These are phyloP conservation scores for Candida maesae DNA, from an alignment of 805 yeast species.

Conservation along the genomic window DNA sequence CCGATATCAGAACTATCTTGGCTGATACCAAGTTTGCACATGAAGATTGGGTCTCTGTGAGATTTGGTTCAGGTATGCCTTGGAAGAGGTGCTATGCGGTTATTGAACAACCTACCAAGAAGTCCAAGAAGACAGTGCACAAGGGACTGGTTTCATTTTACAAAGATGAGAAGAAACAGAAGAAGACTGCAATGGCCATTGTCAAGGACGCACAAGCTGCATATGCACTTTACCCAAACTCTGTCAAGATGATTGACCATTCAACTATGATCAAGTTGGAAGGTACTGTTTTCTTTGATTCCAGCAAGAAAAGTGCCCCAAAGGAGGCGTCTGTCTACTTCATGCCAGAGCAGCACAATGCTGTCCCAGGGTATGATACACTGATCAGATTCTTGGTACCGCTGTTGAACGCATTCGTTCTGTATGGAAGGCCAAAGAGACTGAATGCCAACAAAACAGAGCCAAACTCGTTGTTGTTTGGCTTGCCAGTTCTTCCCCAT, in stretches of 20 bases:
- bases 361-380: conserved; percentile 82
- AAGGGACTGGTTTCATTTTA: conserved; percentile 48
- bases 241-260: conserved; percentile 74
- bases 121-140: conserved; percentile 38
- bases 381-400: conserved; percentile 77
- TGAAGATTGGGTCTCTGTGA: conserved; percentile 91
- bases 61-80: conserved; percentile 97
- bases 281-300: conserved; percentile 66
- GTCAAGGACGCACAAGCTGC: conserved; percentile 66
- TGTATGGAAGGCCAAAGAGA: conserved; percentile 79
- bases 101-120: conserved; percentile 63
- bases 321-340: conserved; percentile 63
- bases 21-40: conserved; percentile 83
- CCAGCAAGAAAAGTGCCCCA: conserved; percentile 41
- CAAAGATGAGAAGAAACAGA: conserved; percentile 71
- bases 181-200: conserved; percentile 78
- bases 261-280: conserved; percentile 88
- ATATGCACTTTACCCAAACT: conserved; percentile 90
- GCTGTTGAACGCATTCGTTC: conserved; percentile 65
- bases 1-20: conserved; percentile 81
- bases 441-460: conserved; percentile 72
- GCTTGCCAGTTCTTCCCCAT: conserved; percentile 76
- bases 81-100: conserved; percentile 95
- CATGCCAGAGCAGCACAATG: conserved; percentile 82
- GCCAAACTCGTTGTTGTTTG: conserved; percentile 64